phyloP scores from a whole-genome alignment of 192 early-diverging fungal genomes.

The Chytriomyces hyalinus region DNA sequence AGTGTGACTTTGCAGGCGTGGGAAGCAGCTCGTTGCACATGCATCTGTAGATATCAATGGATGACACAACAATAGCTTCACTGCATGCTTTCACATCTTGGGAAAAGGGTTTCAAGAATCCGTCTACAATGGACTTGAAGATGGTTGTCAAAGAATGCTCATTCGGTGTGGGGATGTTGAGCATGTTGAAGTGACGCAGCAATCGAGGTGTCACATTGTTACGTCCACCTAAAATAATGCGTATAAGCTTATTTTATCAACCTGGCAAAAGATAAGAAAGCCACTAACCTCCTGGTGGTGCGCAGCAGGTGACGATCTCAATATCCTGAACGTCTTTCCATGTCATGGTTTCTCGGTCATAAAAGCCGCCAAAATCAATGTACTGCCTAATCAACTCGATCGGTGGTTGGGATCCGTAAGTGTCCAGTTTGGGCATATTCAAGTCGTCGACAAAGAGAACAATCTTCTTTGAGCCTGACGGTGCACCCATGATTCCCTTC shows the following conservation, averaged over 20 bases:
- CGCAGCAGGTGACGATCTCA: slow-evolving; percentile 58
- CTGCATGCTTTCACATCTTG: slow-evolving; percentile 50
- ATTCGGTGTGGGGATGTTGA: slow-evolving; percentile 59
- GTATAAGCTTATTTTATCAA: background rate
- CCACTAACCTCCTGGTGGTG: slow-evolving; percentile 54
- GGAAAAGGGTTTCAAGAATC: slow-evolving; percentile 59
- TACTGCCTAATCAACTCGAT: slow-evolving; percentile 65
- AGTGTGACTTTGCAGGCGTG: slow-evolving; percentile 66
- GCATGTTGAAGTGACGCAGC: slow-evolving; percentile 62
- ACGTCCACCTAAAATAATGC: slow-evolving; percentile 44
- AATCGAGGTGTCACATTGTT: slow-evolving; percentile 62
- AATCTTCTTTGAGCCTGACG: slow-evolving; percentile 57
- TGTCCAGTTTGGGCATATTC: slow-evolving; percentile 69
- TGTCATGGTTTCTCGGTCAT: slow-evolving; percentile 61
- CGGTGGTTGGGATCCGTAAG: slow-evolving; percentile 65
- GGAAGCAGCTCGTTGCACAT: slow-evolving; percentile 65
- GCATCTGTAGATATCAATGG: slow-evolving; percentile 63
- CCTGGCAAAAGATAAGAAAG: too few species aligned
- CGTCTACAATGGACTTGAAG: slow-evolving; percentile 62
- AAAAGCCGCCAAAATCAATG: slow-evolving; percentile 62
- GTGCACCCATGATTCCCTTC: slow-evolving; percentile 65
- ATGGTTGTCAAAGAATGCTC: slow-evolving; percentile 60
- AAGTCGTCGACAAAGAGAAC: slow-evolving; percentile 68
- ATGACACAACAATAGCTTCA: slow-evolving; percentile 59
- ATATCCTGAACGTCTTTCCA: slow-evolving; percentile 66